Evolutionary conservation across 164 flowering plant genomes (phyloP).

Genomic region (Umbellularia californica): DNA sequence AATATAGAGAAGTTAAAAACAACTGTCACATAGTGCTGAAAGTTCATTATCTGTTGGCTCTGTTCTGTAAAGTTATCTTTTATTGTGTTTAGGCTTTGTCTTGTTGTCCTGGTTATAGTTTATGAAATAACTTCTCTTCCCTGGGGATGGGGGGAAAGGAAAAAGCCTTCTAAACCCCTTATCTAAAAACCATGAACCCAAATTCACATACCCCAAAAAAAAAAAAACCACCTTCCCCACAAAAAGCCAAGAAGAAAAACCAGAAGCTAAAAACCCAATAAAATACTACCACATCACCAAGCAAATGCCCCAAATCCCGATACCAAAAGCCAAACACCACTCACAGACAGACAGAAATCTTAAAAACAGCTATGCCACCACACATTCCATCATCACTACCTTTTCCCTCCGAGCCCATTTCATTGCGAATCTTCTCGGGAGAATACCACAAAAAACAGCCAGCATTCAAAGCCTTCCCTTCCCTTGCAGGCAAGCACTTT

Average conservation of each 20-base stretch:
- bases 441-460: conserved; percentile 88
- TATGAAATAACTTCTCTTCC: no score
- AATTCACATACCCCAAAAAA: not conserved
- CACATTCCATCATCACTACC: not conserved
- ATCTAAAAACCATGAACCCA: not conserved
- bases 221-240: not conserved
- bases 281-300: not conserved
- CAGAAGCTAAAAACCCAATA: not conserved
- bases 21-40: no score
- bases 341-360: not conserved
- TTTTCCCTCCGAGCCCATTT: conserved; percentile 6
- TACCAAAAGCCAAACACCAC: not conserved
- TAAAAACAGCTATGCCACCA: not conserved
- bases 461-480: conserved; percentile 63
- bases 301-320: not conserved
- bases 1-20: no score
- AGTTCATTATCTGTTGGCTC: no score
- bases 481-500: conserved; percentile 38
- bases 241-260: not conserved
- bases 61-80: no score
- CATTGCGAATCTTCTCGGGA: conserved; percentile 38
- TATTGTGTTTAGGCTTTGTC: no score
- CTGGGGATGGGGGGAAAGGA: no score
- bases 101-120: no score
- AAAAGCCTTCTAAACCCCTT: no score